Percentiles rank a stretch among this genome's conserved stretches.
Evolutionary conservation across 768 basidiomycete species (phyloP).

Genomic region (Boletellus emodensis): DNA sequence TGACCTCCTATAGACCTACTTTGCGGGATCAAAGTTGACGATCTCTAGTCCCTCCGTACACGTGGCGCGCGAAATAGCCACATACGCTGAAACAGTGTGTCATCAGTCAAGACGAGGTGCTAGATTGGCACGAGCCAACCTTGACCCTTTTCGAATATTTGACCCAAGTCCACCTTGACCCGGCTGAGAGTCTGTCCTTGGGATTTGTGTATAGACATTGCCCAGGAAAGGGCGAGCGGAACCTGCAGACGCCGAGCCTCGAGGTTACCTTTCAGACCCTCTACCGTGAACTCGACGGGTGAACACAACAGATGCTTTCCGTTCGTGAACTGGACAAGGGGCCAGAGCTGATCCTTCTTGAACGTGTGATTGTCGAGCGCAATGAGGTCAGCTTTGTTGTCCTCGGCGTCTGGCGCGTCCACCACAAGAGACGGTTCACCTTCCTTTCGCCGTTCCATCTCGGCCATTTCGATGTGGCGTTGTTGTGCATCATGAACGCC

Average conservation of each 20-base stretch:
- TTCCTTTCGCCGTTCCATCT: conserved; percentile 21
- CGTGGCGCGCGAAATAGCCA: conserved; percentile 39
- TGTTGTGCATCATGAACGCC: conserved; percentile 26
- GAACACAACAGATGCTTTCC: conserved; percentile 26
- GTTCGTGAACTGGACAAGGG: conserved; percentile 36
- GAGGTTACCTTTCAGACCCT: conserved; percentile 30
- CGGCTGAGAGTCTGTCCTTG: conserved; percentile 95
- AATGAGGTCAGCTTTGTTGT: conserved; percentile 10
- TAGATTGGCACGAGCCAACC: conserved; percentile 19
- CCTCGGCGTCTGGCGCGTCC: background rate
- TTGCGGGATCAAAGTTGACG: conserved; percentile 33
- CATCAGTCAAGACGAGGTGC: background rate
- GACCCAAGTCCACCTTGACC: conserved; percentile 88
- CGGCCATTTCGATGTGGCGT: conserved; percentile 27
- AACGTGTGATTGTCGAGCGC: conserved; percentile 16
- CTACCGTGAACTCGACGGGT: conserved; percentile 33
- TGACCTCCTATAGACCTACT: conserved; percentile 14
- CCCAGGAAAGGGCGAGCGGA: conserved; percentile 88
- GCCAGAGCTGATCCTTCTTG: conserved; percentile 23
- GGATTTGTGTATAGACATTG: conserved; percentile 97
- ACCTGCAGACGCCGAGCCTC: conserved; percentile 49
- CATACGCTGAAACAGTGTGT: conserved; percentile 25
- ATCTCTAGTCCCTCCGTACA: conserved; percentile 39
- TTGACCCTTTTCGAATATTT: conserved; percentile 85
- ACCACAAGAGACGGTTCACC: conserved; percentile 1